These are phyloP conservation scores for Sedum album DNA, from an alignment of 164 flowering plant genomes.

Conservation along the genomic window DNA sequence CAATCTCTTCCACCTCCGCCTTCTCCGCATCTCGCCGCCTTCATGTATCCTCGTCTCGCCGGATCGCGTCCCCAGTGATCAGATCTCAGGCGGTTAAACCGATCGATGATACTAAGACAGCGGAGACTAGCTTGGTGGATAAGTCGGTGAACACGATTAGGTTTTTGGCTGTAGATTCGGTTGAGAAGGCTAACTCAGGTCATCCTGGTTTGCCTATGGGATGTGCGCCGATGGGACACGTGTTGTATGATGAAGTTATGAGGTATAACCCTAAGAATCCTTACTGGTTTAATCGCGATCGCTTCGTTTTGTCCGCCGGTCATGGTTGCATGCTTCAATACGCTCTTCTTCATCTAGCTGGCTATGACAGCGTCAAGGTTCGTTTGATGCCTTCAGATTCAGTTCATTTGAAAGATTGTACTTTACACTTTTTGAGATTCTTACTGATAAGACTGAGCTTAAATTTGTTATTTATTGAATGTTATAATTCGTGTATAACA, in stretches of 20 bases:
- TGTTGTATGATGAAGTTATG: conserved; percentile 88
- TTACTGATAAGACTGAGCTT: not conserved
- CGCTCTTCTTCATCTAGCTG: conserved; percentile 91
- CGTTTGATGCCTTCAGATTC: conserved; percentile 15
- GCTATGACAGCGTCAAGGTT: conserved; percentile 86
- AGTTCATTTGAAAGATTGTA: not conserved
- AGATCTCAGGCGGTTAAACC: conserved; percentile 59
- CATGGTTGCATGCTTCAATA: conserved; percentile 98
- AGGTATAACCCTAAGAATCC: conserved; percentile 94
- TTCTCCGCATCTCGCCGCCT: conserved; percentile 13
- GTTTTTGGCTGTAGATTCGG: conserved; percentile 89
- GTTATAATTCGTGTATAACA: conserved; percentile 9
- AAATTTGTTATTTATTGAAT: not conserved
- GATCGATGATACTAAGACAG: conserved; percentile 30
- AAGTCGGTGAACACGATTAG: conserved; percentile 82
- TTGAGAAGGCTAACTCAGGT: conserved; percentile 96
- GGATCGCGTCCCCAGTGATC: conserved; percentile 10
- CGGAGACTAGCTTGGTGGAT: conserved; percentile 50
- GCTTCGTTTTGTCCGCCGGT: conserved; percentile 94
- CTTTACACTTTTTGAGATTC: not conserved
- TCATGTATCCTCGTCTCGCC: conserved; percentile 1
- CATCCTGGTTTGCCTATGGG: conserved; percentile 99
- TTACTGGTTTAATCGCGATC: conserved; percentile 89
- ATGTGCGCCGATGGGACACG: conserved; percentile 95
- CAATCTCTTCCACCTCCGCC: conserved; percentile 17